phyloP scores from a whole-genome alignment of 2,329 filamentous ascomycete genomes.

The Neopestalotiopsis sp. region DNA sequence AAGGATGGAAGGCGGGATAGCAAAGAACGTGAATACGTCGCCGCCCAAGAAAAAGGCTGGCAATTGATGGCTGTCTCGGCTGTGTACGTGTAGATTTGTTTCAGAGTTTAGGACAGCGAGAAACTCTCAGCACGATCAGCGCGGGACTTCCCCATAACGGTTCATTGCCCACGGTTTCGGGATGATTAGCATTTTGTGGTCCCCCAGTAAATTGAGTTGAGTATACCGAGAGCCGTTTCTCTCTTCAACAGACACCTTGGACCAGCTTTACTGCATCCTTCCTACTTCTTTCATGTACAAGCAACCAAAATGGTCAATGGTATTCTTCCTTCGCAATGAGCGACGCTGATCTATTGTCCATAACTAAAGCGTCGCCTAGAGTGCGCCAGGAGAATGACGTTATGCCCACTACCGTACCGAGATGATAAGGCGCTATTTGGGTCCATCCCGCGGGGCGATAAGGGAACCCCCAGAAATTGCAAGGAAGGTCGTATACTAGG shows the following conservation, averaged over 20 bases:
- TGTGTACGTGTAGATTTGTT: background rate
- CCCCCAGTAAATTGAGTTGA: background rate
- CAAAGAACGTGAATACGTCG: constrained; percentile 10
- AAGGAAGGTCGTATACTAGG: background rate
- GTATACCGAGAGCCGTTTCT: background rate
- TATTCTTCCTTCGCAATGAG: background rate
- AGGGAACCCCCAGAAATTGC: background rate
- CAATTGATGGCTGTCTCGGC: background rate
- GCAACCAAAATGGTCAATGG: background rate
- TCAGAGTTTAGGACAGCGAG: constrained; percentile 1
- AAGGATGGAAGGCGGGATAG: background rate
- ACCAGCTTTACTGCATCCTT: background rate
- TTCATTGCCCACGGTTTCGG: background rate
- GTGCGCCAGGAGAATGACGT: background rate
- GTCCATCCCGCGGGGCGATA: background rate
- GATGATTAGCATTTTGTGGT: background rate
- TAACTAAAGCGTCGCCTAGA: background rate
- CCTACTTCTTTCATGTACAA: background rate
- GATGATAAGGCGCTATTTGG: background rate
- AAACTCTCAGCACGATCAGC: background rate
- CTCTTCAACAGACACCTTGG: background rate
- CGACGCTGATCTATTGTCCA: background rate
- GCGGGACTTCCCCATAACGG: background rate
- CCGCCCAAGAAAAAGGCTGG: constrained; percentile 11
- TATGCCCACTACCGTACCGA: background rate